phyloP scores from a whole-genome alignment of 2,329 filamentous ascomycete species.

The Cordyceps fumosorosea region DNA sequence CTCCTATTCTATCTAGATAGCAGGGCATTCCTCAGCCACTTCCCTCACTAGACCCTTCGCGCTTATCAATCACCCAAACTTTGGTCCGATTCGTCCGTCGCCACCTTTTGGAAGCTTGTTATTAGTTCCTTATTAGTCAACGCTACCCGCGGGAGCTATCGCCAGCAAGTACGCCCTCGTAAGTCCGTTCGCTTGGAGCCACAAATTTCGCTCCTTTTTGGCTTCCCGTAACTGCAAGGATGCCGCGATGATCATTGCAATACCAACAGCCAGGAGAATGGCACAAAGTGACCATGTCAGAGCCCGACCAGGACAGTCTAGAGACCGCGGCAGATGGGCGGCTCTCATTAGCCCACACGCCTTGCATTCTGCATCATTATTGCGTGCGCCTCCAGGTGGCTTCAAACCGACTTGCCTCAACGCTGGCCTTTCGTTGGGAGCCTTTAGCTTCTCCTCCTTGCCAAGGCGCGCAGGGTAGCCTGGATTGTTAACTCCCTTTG shows the following conservation, averaged over 20 bases:
- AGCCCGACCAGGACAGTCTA: too few relatives aligned
- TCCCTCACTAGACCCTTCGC: too few relatives aligned
- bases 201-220: conserved; percentile 16
- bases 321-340: too few relatives aligned
- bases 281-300: not conserved
- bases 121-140: not conserved
- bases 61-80: not conserved
- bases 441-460: too few relatives aligned
- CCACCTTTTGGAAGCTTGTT: not conserved
- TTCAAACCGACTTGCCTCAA: too few relatives aligned
- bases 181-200: conserved; percentile 25
- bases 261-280: not conserved
- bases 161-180: conserved; percentile 25
- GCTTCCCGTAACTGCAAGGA: not conserved
- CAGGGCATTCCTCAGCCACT: not conserved
- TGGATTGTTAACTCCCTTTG: not conserved
- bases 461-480: too few relatives aligned
- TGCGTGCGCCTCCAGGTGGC: too few relatives aligned
- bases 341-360: too few relatives aligned
- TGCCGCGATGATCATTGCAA: not conserved
- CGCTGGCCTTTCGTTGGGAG: too few relatives aligned
- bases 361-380: too few relatives aligned
- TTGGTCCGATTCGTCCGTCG: conserved; percentile 1
- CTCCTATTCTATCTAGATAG: not conserved
- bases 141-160: not conserved